A percentile compares a stretch with the other conserved stretches of the same genome.
Evolutionary conservation across 129 eudicot genomes (phyloP).

Genomic region (Lonicera japonica): DNA sequence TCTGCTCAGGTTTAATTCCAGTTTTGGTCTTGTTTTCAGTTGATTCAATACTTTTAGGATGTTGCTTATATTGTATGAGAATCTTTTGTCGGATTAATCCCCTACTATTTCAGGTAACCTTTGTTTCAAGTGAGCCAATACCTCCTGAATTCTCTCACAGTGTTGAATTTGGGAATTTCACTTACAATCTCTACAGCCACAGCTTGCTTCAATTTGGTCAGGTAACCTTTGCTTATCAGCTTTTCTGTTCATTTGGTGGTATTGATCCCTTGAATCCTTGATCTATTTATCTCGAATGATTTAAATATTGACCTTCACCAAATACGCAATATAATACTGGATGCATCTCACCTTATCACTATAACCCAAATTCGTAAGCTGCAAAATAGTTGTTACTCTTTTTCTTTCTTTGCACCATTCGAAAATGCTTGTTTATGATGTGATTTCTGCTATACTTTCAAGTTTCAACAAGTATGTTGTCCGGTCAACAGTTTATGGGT

Average conservation of each 20-base stretch:
- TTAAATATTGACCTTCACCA: not conserved
- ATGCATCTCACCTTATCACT: no score
- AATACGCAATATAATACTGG: not conserved
- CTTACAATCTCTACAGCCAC: slow-evolving; percentile 85
- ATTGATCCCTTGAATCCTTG: not conserved
- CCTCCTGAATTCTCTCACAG: slow-evolving; percentile 70
- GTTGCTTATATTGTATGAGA: no score
- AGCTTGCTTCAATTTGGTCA: slow-evolving; percentile 97
- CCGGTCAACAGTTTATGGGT: no score
- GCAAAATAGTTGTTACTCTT: no score
- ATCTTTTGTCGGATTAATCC: no score
- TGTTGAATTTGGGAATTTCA: slow-evolving; percentile 66
- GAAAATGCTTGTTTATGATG: no score
- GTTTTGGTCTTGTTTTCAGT: slow-evolving; percentile 4
- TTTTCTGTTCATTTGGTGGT: not conserved
- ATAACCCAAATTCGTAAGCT: no score
- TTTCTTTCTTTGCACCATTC: no score
- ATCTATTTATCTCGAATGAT: no score
- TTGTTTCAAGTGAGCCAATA: slow-evolving; percentile 67
- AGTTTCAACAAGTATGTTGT: no score
- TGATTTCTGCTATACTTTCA: no score
- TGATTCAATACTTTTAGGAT: not conserved
- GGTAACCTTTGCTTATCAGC: slow-evolving; percentile 37
- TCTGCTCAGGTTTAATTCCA: slow-evolving; percentile 75
- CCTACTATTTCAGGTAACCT: slow-evolving; percentile 63